Base-by-base conservation (phyloP, 2,329 filamentous ascomycete species). In the Lachnellula suecica region DNA sequence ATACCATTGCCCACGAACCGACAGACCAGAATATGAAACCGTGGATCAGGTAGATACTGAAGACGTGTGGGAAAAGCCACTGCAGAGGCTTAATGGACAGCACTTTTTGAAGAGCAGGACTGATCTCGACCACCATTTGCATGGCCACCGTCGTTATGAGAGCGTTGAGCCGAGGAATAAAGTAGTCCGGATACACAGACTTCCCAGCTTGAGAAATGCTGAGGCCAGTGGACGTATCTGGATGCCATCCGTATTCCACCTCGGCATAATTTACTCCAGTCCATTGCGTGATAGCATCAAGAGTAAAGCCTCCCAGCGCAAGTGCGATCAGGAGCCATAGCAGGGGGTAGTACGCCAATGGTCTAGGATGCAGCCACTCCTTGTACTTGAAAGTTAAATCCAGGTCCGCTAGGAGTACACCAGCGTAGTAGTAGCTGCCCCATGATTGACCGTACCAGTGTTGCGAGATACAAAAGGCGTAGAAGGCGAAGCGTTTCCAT, bases 21-120 rank as follows among this genome's bases (percentile, higher is more conserved):
- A 68, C 34, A 8, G 59, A 59, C 65, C 65, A 68, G 52, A 67
- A 68, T 17, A 68, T 60, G 40, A 68, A 62, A 27, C 74, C 74
- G 56, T 77, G 74, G 46, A 76, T 67, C 5, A 77, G 68, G 56
- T 77, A 77, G 47, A 77, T 74, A 24, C 72, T 77, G 61, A 77
- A 76, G 58, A 75, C 72, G 59, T 77, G 74, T 5, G 74, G 74
- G 60, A 76, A 76, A 17, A 77, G 61, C 38, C 69, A 63, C 4
- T 72, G 68, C 25, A 77, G 65, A 22, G 70, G 46, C 22, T 67
- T 70, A 4, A 68, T 63, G 2, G 71, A 73, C 2, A 78, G 64
- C 11, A 73, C 54, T 59, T 68, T 72, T 57, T 78, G 75, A 1
- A 74, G 56, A 46, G 62, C 59, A 1, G 68, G 68, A 11, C 62